Evolutionary conservation across 345 rosid genomes (phyloP).

Genomic region (Populus deltoides): DNA sequence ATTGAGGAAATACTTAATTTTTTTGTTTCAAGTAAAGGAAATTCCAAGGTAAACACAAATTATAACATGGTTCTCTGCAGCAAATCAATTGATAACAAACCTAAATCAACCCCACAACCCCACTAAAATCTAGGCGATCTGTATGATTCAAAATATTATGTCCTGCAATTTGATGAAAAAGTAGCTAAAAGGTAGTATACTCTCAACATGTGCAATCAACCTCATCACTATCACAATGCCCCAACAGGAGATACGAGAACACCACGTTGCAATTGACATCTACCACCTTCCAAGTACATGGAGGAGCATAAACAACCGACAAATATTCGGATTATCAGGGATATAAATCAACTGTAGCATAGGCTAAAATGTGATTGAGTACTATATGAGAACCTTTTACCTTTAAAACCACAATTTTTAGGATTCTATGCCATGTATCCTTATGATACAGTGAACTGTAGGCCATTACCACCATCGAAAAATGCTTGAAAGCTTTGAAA

Average conservation of each 20-base stretch:
- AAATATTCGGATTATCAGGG: not conserved
- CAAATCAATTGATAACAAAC: not conserved
- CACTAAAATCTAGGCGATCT: not conserved
- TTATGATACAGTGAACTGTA: not conserved
- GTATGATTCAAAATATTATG: not conserved
- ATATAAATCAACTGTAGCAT: not conserved
- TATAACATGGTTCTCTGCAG: not conserved
- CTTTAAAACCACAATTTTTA: not conserved
- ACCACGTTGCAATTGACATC: not conserved
- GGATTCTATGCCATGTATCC: not conserved
- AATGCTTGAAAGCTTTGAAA: conserved; percentile 6
- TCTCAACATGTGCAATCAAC: not conserved
- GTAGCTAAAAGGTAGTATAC: not conserved
- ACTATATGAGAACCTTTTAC: not conserved
- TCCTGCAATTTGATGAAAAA: not conserved
- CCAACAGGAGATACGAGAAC: not conserved
- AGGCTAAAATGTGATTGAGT: not conserved
- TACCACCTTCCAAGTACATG: not conserved
- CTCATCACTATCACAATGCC: not conserved
- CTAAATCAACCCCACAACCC: not conserved
- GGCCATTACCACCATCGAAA: not conserved
- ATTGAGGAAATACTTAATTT: not conserved
- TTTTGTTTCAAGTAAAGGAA: not conserved
- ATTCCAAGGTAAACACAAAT: not conserved
- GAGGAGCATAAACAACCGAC: not conserved